phyloP scores from a whole-genome alignment of 164 flowering plant genomes.

The Macadamia integrifolia region DNA sequence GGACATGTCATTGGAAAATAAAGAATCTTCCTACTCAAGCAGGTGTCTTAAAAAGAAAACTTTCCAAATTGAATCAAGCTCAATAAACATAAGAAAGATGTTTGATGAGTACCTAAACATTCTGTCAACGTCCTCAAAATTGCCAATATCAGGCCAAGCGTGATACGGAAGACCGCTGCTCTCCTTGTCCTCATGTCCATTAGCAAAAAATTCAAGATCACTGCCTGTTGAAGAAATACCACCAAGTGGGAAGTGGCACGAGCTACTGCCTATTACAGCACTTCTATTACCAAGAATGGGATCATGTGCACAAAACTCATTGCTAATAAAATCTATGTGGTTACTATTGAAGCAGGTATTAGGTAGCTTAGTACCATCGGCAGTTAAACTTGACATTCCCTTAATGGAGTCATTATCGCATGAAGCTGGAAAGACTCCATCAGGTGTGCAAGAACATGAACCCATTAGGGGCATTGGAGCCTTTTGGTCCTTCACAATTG shows the following conservation, averaged over 20 bases:
- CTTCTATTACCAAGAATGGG: slow-evolving; percentile 27
- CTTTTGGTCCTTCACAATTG: slow-evolving; percentile 16
- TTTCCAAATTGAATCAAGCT: neutral
- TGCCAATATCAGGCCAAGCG: slow-evolving; percentile 76
- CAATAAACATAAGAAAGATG: neutral
- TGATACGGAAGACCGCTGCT: slow-evolving; percentile 41
- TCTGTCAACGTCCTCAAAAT: slow-evolving; percentile 78
- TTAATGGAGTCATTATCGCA: slow-evolving; percentile 29
- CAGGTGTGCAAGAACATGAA: slow-evolving; percentile 40
- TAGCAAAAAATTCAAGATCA: slow-evolving; percentile 43
- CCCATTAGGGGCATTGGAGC: slow-evolving; percentile 41
- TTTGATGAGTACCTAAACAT: slow-evolving; percentile 64
- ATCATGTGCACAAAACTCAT: slow-evolving; percentile 30
- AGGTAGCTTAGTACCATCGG: slow-evolving; percentile 31
- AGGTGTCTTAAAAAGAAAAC: neutral
- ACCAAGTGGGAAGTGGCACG: slow-evolving; percentile 35
- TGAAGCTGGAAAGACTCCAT: slow-evolving; percentile 33
- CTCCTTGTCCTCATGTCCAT: slow-evolving; percentile 41
- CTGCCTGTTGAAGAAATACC: slow-evolving; percentile 41
- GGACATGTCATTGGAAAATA: no score
- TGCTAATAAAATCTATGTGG: slow-evolving; percentile 22
- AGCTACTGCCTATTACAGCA: slow-evolving; percentile 28
- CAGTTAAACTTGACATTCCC: slow-evolving; percentile 25
- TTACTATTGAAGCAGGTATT: slow-evolving; percentile 30
- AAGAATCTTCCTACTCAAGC: neutral